These are phyloP conservation scores for Metschnikowia amazonensis DNA, from an alignment of 805 yeast species.

Conservation along the genomic window DNA sequence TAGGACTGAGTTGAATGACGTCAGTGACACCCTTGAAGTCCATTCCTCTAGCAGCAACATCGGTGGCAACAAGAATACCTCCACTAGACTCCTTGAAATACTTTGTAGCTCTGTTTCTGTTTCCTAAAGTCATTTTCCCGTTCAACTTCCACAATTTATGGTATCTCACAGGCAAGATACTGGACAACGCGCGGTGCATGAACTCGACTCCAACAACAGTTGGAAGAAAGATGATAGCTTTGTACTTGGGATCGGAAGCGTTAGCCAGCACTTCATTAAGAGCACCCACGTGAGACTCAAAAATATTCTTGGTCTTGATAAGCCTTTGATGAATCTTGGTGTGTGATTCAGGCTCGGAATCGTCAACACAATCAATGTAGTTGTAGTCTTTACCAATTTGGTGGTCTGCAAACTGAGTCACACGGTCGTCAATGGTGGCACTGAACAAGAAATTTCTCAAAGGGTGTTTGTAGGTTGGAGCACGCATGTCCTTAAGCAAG, in stretches of 20 bases:
- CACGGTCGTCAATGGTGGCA: constrained; percentile 77
- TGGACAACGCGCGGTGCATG: constrained; percentile 40
- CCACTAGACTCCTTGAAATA: constrained; percentile 41
- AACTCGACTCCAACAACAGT: constrained; percentile 68
- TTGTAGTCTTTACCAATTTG: constrained; percentile 52
- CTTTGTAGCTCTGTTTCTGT: constrained; percentile 58
- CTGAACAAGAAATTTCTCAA: constrained; percentile 76
- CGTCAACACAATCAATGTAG: constrained; percentile 70
- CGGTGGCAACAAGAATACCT: constrained; percentile 77
- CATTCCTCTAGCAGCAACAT: constrained; percentile 95
- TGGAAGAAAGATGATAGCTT: constrained; percentile 80
- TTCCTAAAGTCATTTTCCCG: constrained; percentile 69
- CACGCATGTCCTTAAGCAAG: constrained; percentile 37
- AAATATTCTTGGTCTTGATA: constrained; percentile 50
- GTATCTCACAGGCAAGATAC: constrained; percentile 8
- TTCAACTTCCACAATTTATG: constrained; percentile 43
- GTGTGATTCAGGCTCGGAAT: constrained; percentile 69
- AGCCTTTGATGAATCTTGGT: constrained; percentile 71
- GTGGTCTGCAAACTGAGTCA: constrained; percentile 58
- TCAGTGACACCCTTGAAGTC: constrained; percentile 87
- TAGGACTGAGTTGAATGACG: constrained; percentile 81
- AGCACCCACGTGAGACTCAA: constrained; percentile 59
- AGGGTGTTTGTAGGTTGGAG: constrained; percentile 18
- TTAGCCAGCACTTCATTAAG: constrained; percentile 41
- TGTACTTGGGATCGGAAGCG: constrained; percentile 45